Percentiles rank a stretch among this genome's conserved stretches.
Evolutionary conservation across 129 eudicot genomes (phyloP).

Genomic region (Centaurea solstitialis): DNA sequence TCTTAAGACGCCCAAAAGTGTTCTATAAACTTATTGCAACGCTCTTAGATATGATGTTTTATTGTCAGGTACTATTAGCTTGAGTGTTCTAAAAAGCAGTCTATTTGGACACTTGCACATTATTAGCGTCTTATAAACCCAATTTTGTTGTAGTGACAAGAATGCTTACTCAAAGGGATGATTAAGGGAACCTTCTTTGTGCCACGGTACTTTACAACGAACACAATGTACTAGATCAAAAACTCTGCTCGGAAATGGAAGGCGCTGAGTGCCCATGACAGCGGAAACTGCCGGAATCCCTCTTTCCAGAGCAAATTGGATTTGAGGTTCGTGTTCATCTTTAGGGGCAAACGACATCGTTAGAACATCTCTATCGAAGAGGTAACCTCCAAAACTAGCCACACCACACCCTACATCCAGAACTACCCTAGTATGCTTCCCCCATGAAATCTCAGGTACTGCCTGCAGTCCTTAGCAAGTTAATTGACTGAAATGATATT

Average conservation of each 20-base stretch:
- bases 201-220: conserved; percentile 88
- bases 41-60: too few species aligned
- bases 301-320: conserved; percentile 79
- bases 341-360: conserved; percentile 76
- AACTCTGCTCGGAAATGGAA: conserved; percentile 66
- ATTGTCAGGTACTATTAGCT: background rate
- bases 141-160: background rate
- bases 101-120: too few species aligned
- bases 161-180: background rate
- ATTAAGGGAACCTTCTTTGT: conserved; percentile 52
- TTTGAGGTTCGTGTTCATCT: conserved; percentile 71
- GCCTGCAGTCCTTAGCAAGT: conserved; percentile 39
- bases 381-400: conserved; percentile 77
- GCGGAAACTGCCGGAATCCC: conserved; percentile 86
- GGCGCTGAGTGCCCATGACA: conserved; percentile 67
- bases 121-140: background rate
- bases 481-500: conserved; percentile 2
- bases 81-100: background rate
- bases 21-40: background rate
- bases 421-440: conserved; percentile 67
- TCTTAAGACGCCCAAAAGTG: background rate
- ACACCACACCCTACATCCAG: conserved; percentile 80
- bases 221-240: conserved; percentile 86
- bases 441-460: conserved; percentile 74
- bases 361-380: conserved; percentile 75